Evolutionary conservation across 495 filamentous ascomycete species (phyloP).

Genomic region (Bathelium albidoporum): DNA sequence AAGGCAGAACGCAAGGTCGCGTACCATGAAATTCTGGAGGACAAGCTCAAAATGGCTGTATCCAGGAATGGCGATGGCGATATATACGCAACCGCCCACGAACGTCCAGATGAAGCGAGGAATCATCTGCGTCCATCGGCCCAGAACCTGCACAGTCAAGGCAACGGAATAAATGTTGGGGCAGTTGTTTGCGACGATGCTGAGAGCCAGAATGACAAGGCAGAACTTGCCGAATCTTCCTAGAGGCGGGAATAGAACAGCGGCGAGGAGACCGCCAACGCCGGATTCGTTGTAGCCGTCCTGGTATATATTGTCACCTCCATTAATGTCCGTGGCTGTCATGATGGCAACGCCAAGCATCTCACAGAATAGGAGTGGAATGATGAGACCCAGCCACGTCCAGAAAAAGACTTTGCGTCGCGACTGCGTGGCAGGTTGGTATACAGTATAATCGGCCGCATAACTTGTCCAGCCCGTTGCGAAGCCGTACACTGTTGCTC

Average conservation of each 20-base stretch:
- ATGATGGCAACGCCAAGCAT: conserved; percentile 68
- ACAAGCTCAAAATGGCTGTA: conserved; percentile 62
- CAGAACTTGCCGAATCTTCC: conserved; percentile 77
- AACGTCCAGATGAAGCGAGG: conserved; percentile 72
- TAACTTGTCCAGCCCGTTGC: conserved; percentile 73
- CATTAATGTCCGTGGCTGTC: conserved; percentile 48
- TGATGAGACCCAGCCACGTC: conserved; percentile 59
- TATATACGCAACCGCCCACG: conserved; percentile 55
- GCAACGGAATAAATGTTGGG: conserved; percentile 83
- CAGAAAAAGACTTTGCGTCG: conserved; percentile 54
- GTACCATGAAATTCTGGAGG: conserved; percentile 63
- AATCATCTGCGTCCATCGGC: conserved; percentile 51
- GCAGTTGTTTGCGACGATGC: conserved; percentile 76
- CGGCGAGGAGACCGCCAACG: conserved; percentile 61
- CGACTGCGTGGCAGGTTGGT: conserved; percentile 55
- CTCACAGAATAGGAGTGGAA: conserved; percentile 66
- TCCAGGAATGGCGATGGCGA: conserved; percentile 68
- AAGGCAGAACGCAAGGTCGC: background rate
- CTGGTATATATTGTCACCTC: conserved; percentile 43
- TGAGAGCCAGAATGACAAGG: conserved; percentile 65
- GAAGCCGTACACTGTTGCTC: conserved; percentile 65
- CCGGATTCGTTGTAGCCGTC: conserved; percentile 49
- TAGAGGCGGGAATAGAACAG: conserved; percentile 54
- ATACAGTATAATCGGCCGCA: conserved; percentile 76
- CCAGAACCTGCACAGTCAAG: conserved; percentile 63